Evolutionary conservation across 2,329 filamentous ascomycete genomes (phyloP).

Genomic region (Fusarium nelsonii): DNA sequence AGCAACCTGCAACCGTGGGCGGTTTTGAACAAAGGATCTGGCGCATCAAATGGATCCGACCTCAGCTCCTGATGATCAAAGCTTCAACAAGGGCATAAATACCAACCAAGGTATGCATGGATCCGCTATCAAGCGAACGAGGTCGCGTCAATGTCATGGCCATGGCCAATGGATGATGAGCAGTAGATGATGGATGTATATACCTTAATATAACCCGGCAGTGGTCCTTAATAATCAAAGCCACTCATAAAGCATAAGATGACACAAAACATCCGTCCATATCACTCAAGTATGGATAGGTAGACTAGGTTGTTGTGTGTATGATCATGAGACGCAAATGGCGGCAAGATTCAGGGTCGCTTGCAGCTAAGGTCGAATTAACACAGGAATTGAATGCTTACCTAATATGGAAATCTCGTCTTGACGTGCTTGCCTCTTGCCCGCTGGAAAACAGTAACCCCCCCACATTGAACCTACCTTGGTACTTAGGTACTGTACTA

Average conservation of each 20-base stretch:
- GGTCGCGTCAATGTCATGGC: constrained; percentile 2
- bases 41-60: constrained; percentile 21
- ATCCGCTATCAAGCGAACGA: constrained; percentile 17
- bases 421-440: not conserved
- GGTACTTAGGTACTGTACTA: not conserved
- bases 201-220: not conserved
- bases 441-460: not conserved
- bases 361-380: constrained; percentile 28
- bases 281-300: too few relatives aligned
- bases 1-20: constrained; percentile 13
- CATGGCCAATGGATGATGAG: not conserved
- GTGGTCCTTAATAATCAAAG: not conserved
- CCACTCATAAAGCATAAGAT: not conserved
- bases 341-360: constrained; percentile 23
- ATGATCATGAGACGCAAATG: constrained; percentile 15
- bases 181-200: not conserved
- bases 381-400: constrained; percentile 24
- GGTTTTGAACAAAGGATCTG: constrained; percentile 18
- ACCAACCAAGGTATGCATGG: not conserved
- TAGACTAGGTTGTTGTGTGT: not conserved
- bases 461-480: constrained; percentile 23
- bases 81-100: constrained; percentile 9
- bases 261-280: not conserved
- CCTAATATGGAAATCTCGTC: constrained; percentile 11
- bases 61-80: constrained; percentile 28